Evolutionary conservation across 192 early-diverging fungal species (phyloP).

Genomic region (Umbelopsis vinacea): DNA sequence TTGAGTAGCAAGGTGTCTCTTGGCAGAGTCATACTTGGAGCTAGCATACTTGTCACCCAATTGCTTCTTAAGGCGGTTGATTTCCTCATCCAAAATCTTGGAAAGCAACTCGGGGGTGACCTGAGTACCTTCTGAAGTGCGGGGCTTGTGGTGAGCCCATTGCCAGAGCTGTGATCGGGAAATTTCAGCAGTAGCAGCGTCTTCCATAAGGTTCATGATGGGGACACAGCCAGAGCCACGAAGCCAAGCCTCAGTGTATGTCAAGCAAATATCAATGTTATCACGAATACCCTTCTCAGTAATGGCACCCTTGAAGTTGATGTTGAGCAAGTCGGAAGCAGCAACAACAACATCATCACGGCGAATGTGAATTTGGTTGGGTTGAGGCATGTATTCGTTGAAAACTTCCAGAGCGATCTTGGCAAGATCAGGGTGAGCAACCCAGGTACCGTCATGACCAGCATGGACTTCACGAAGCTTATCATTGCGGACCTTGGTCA

Average conservation of each 20-base stretch:
- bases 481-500: slow-evolving; percentile 93
- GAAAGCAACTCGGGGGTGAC: slow-evolving; percentile 81
- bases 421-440: slow-evolving; percentile 96
- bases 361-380: slow-evolving; percentile 93
- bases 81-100: slow-evolving; percentile 89
- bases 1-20: slow-evolving; percentile 71
- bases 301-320: slow-evolving; percentile 73
- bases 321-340: slow-evolving; percentile 83
- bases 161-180: slow-evolving; percentile 97
- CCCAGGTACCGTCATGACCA: slow-evolving; percentile 96
- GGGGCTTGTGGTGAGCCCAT: slow-evolving; percentile 89
- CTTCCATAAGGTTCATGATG: slow-evolving; percentile 98
- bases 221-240: slow-evolving; percentile 95
- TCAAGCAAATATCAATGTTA: slow-evolving; percentile 91
- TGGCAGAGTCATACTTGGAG: slow-evolving; percentile 70
- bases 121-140: slow-evolving; percentile 79
- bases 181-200: slow-evolving; percentile 98
- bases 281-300: slow-evolving; percentile 90
- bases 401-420: slow-evolving; percentile 89
- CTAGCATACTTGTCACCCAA: slow-evolving; percentile 67
- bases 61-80: slow-evolving; percentile 68
- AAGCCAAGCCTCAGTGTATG: slow-evolving; percentile 97
- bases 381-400: slow-evolving; percentile 92
- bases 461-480: slow-evolving; percentile 95
- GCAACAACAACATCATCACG: slow-evolving; percentile 91